Percentiles rank a stretch among this genome's conserved stretches.
These are phyloP conservation scores for Lachnellula cervina DNA, from an alignment of 2,329 filamentous ascomycete species.

Conservation along the genomic window DNA sequence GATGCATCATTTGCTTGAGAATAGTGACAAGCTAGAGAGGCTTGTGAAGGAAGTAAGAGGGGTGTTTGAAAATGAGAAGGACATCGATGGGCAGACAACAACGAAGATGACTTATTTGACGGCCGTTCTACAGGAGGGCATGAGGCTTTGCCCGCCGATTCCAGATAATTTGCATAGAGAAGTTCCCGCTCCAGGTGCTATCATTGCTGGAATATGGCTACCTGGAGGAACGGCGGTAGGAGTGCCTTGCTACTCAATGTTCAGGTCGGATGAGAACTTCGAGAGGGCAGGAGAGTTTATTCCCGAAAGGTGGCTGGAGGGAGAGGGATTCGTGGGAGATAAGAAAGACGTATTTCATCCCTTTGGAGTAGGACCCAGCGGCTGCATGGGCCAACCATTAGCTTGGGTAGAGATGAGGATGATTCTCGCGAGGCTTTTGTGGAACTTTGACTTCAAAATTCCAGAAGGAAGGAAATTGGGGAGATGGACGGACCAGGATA, in stretches of 20 bases:
- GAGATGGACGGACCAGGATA: not conserved
- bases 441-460: conserved; percentile 7
- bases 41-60: conserved; percentile 38
- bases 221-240: conserved; percentile 2
- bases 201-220: not conserved
- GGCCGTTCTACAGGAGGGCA: conserved; percentile 4
- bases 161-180: not conserved
- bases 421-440: conserved; percentile 6
- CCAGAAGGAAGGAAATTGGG: not conserved
- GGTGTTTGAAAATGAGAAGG: conserved; percentile 30
- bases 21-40: conserved; percentile 25
- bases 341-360: not conserved
- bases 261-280: conserved; percentile 5
- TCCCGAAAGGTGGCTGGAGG: conserved; percentile 31
- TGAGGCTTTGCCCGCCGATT: conserved; percentile 4
- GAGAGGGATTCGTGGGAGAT: conserved; percentile 7
- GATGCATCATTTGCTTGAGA: conserved; percentile 50
- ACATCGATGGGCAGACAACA: not conserved
- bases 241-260: not conserved
- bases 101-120: not conserved
- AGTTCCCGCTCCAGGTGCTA: not conserved
- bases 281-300: conserved; percentile 6
- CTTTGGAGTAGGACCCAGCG: conserved; percentile 8
- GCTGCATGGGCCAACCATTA: conserved; percentile 11
- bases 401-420: conserved; percentile 15